Evolutionary conservation across 805 yeast species (phyloP).

Genomic region (Blastobotrys chiropterorum): DNA sequence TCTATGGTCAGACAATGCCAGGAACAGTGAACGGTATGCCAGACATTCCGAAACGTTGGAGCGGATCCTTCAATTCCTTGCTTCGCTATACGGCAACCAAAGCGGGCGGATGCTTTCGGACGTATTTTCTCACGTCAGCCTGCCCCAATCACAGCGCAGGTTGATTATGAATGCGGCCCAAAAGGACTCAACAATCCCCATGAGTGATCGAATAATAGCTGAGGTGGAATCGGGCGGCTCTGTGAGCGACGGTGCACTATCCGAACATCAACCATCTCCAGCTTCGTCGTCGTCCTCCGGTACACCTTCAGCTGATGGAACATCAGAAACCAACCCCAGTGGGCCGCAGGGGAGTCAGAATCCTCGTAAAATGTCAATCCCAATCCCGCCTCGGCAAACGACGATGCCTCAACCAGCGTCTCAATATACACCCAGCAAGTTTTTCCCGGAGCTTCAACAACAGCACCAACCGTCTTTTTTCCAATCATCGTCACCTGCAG

Average conservation of each 20-base stretch:
- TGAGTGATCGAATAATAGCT: neutral
- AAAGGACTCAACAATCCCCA: neutral
- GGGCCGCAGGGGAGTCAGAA: no score
- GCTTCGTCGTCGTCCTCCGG: neutral
- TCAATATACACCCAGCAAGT: neutral
- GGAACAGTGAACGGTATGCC: slow-evolving; percentile 78
- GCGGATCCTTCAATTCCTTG: slow-evolving; percentile 78
- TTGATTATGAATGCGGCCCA: neutral
- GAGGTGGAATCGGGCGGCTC: neutral
- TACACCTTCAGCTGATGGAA: neutral
- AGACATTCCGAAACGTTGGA: slow-evolving; percentile 84
- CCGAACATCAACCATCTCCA: neutral
- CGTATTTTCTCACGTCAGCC: slow-evolving; percentile 10
- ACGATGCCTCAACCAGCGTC: neutral
- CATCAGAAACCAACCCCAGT: no score
- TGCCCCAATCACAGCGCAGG: neutral
- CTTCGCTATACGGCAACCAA: slow-evolving; percentile 69
- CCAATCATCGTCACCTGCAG: neutral
- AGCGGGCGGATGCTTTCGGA: slow-evolving; percentile 42
- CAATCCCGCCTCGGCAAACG: neutral
- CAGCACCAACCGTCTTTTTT: neutral
- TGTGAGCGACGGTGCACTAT: no score
- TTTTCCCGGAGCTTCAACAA: neutral
- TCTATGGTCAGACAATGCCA: slow-evolving; percentile 83
- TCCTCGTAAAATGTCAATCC: neutral